These are phyloP conservation scores for Urtica urens DNA, from an alignment of 306 rosid species.

Conservation along the genomic window DNA sequence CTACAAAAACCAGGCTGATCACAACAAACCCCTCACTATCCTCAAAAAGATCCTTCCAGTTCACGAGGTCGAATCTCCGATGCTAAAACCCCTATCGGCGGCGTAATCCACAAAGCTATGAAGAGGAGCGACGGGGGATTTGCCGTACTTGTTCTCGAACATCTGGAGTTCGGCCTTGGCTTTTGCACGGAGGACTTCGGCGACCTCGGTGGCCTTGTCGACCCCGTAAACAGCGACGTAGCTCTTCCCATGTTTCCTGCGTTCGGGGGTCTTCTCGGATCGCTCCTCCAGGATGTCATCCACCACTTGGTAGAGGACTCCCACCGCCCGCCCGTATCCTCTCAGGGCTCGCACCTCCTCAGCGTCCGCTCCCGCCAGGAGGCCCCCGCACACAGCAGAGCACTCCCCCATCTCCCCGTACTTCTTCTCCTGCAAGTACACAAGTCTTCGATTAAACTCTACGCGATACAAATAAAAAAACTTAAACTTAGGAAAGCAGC, in stretches of 20 bases:
- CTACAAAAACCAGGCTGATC: no score
- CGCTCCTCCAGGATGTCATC: slow-evolving; percentile 58
- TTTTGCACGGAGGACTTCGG: slow-evolving; percentile 58
- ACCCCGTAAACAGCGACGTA: slow-evolving; percentile 59
- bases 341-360: slow-evolving; percentile 69
- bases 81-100: slow-evolving; percentile 58
- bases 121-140: slow-evolving; percentile 52
- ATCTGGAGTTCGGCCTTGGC: slow-evolving; percentile 76
- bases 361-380: slow-evolving; percentile 70
- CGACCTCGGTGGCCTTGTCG: slow-evolving; percentile 66
- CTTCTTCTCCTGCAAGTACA: slow-evolving; percentile 86
- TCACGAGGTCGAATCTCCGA: slow-evolving; percentile 30
- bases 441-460: no score
- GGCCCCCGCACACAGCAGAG: slow-evolving; percentile 90
- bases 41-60: no score
- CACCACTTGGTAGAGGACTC: slow-evolving; percentile 62
- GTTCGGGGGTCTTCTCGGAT: slow-evolving; percentile 12
- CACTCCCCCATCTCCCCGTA: slow-evolving; percentile 91
- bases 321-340: slow-evolving; percentile 84
- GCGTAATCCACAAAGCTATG: slow-evolving; percentile 94
- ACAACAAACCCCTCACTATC: no score
- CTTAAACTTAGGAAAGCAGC: no score
- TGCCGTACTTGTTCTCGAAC: slow-evolving; percentile 66
- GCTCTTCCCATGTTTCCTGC: slow-evolving; percentile 40
- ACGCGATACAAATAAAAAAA: no score